phyloP scores from a whole-genome alignment of 176 grass and related monocot genomes.

The Aegilops umbellulata region DNA sequence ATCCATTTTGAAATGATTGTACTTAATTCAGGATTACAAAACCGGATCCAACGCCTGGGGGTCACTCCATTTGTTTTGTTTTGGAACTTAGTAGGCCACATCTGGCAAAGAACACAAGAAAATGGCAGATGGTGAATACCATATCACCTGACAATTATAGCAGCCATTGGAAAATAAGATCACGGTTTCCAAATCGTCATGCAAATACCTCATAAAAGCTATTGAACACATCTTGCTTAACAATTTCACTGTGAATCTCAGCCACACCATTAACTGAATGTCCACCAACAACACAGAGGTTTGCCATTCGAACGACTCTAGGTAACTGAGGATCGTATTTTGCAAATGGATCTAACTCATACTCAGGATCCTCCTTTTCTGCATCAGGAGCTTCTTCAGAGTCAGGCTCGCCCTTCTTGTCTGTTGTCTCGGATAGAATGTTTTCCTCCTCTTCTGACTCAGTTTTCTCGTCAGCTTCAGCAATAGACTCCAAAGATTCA shows the following conservation, averaged over 20 bases:
- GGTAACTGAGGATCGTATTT: constrained; percentile 71
- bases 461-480: constrained; percentile 36
- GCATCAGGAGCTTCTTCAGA: constrained; percentile 30
- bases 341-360: constrained; percentile 65
- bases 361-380: constrained; percentile 49
- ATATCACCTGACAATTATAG: constrained; percentile 12
- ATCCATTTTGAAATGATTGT: constrained; percentile 92
- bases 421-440: constrained; percentile 33
- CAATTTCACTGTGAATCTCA: constrained; percentile 98
- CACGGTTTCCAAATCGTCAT: neutral
- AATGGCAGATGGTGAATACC: constrained; percentile 14
- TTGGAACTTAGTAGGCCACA: constrained; percentile 95
- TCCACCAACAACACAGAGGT: constrained; percentile 90
- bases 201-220: constrained; percentile 87
- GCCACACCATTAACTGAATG: constrained; percentile 96
- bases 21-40: constrained; percentile 95
- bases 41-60: constrained; percentile 91
- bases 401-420: constrained; percentile 28
- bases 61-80: constrained; percentile 99
- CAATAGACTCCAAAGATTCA: constrained; percentile 44
- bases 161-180: constrained; percentile 7
- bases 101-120: constrained; percentile 47
- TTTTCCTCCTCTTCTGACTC: constrained; percentile 32
- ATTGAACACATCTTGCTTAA: constrained; percentile 96
- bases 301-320: constrained; percentile 88